A percentile compares a stretch with the other conserved stretches of the same genome.
phyloP scores from a whole-genome alignment of 495 filamentous ascomycete species.

The Chaetomium cochliodes region DNA sequence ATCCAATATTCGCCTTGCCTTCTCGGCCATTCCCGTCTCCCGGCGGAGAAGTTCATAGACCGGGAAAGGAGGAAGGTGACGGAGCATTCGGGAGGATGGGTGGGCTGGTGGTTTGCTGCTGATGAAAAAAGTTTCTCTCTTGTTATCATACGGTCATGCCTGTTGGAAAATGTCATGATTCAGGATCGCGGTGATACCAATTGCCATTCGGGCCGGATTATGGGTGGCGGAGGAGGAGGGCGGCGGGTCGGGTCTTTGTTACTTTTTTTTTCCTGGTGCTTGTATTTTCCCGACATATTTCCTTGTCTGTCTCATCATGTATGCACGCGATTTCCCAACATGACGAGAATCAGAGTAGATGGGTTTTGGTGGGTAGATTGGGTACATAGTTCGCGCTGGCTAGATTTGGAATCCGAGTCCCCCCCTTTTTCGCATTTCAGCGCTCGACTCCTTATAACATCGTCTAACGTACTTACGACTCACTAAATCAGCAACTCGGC shows the following conservation, averaged over 20 bases:
- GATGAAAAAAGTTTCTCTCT: not conserved
- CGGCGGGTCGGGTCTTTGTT: not conserved
- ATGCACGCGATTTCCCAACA: constrained; percentile 8
- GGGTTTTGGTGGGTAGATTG: constrained; percentile 1
- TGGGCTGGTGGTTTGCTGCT: constrained; percentile 7
- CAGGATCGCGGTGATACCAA: constrained; percentile 19
- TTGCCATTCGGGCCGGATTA: constrained; percentile 3
- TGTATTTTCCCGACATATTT: not conserved
- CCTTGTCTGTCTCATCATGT: constrained; percentile 4
- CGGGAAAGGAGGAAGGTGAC: not conserved
- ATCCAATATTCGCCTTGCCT: not conserved
- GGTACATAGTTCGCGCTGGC: constrained; percentile 13
- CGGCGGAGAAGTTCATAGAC: constrained; percentile 4
- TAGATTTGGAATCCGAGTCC: constrained; percentile 1
- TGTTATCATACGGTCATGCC: not conserved
- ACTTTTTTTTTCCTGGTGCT: constrained; percentile 1
- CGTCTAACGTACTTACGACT: no score
- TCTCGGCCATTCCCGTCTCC: not conserved
- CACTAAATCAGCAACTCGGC: no score
- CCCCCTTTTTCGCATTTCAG: not conserved
- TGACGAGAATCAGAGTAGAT: constrained; percentile 4
- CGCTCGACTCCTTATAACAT: not conserved
- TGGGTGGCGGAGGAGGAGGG: not conserved
- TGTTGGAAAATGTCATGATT: constrained; percentile 16
- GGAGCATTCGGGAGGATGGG: not conserved